phyloP scores from a whole-genome alignment of 164 flowering plant species.

The Nymphaea thermarum region DNA sequence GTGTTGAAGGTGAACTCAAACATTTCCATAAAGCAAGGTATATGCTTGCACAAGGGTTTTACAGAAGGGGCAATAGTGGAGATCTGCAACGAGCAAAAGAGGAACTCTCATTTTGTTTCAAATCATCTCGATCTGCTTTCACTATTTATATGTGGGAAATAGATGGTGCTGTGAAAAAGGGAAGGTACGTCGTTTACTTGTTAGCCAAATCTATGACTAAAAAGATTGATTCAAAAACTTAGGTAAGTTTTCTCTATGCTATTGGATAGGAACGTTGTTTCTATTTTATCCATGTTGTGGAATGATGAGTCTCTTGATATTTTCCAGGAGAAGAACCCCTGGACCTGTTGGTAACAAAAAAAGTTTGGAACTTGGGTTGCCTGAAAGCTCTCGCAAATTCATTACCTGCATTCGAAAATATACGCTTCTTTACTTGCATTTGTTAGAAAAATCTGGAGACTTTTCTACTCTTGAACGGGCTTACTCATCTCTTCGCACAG shows the following conservation, averaged over 20 bases:
- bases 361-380: conserved; percentile 70
- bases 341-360: conserved; percentile 63
- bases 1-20: conserved; percentile 95
- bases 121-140: conserved; percentile 89
- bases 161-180: conserved; percentile 89
- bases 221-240: no score
- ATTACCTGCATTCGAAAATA: conserved; percentile 95
- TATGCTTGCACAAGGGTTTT: conserved; percentile 83
- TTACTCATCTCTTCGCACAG: conserved; percentile 64
- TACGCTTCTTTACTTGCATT: conserved; percentile 61
- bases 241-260: no score
- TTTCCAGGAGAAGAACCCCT: conserved; percentile 70
- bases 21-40: conserved; percentile 98
- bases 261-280: no score
- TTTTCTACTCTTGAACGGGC: conserved; percentile 81
- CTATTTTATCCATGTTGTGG: no score
- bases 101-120: conserved; percentile 93
- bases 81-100: conserved; percentile 85
- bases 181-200: conserved; percentile 41
- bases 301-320: neutral
- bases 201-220: no score
- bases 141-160: conserved; percentile 99
- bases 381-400: conserved; percentile 92
- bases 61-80: conserved; percentile 54
- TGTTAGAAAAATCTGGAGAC: conserved; percentile 78